Evolutionary conservation across 441 rosid species (phyloP), one percentile per base, ranked within the genome.

Genomic region (Mallotus japonicus): DNA sequence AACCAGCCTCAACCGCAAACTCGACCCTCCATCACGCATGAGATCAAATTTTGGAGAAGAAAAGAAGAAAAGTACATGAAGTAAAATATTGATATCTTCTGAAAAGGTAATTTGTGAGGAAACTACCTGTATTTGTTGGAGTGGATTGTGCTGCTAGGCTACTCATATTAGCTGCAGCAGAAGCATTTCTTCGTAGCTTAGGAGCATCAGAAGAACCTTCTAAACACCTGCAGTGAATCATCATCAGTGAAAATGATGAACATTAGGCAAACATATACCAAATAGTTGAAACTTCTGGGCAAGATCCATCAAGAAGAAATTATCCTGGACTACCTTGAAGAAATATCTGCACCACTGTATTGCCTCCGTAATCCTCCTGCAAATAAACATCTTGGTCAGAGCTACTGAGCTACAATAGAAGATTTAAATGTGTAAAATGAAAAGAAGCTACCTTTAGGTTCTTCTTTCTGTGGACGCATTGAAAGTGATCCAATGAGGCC

Each of bases 401-500:
- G 46, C 32, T 28, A 15, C 12, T 13, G 22, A 62, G 40, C 40
- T 37, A 37, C 5, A 37, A 42, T 16, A 74, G 16, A 62, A 69
- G 59, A 17, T 22, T 16, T 15, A 15, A 51, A 16, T 37, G 8
- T 13, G 60, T 22, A 66, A 37, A 64, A 67, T 46, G 24, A 40
- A 19, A 47, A 34, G 13, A 59, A 19, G 34, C 40, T 82, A 91
- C 97, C 93, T 86, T 71, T 87, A 47, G 79, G 61, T 65, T 85
- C 92, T 66, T 86, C 94, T 79, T 82, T 84, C 67, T 78, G 93
- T 3, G 94, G 68, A 71, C 79, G 83, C n/a, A 83, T 83, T 65
- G 94, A 87, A 81, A 95, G 84, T 58, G 97, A 88, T 76, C 96
- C 90, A 62, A 91, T 73, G 54, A 92, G 72, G 70, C 88, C 93